These are phyloP conservation scores for Asterella californica DNA, from an alignment of 225 moss, liverwort and hornwort species.

Conservation along the genomic window DNA sequence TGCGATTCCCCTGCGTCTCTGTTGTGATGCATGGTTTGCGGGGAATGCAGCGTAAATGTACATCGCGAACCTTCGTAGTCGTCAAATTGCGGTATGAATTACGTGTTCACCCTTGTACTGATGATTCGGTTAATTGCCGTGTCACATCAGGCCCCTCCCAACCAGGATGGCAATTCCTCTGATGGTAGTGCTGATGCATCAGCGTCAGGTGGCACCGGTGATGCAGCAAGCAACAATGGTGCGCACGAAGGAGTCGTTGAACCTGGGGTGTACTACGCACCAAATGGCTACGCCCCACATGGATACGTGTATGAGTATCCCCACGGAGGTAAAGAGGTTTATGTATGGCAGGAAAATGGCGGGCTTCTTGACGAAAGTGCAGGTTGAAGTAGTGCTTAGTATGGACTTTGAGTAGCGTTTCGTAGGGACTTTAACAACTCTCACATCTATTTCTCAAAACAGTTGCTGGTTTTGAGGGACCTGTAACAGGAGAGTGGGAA, in stretches of 20 bases:
- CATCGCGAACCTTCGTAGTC: neutral
- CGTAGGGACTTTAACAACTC: neutral
- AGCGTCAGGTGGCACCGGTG: constrained; percentile 76
- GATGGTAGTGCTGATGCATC: constrained; percentile 93
- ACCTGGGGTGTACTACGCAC: constrained; percentile 63
- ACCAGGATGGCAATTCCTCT: constrained; percentile 75
- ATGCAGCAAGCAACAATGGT: constrained; percentile 83
- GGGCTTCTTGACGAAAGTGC: neutral
- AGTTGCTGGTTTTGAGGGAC: constrained; percentile 68
- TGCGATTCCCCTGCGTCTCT: neutral
- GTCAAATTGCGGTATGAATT: no score
- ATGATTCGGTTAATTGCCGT: constrained; percentile 13
- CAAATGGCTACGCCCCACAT: constrained; percentile 70
- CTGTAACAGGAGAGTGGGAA: constrained; percentile 82
- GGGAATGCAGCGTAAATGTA: neutral
- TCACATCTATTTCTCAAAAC: neutral
- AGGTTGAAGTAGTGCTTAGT: neutral
- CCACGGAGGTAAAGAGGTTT: constrained; percentile 55
- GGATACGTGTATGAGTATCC: constrained; percentile 89
- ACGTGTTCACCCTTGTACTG: neutral
- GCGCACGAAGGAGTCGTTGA: constrained; percentile 64
- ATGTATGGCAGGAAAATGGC: neutral
- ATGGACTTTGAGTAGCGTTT: neutral
- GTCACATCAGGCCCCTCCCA: constrained; percentile 64
- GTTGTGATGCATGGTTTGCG: neutral